These are phyloP conservation scores for Podaxis sp. DNA, from an alignment of 768 basidiomycete species.

Conservation along the genomic window DNA sequence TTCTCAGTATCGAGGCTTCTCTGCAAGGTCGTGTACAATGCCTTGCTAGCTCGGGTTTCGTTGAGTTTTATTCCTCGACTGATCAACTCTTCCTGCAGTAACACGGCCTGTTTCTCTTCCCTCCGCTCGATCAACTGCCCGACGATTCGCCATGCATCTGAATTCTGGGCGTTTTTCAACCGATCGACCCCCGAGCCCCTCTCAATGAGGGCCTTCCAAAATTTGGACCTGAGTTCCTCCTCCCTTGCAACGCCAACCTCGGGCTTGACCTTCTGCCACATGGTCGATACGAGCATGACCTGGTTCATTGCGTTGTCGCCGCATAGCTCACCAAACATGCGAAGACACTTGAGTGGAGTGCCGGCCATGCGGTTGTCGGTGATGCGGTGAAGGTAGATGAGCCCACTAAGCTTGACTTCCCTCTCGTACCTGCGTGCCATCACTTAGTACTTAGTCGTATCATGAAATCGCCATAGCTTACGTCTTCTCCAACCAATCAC, in stretches of 20 bases:
- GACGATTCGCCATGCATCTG: slow-evolving; percentile 28
- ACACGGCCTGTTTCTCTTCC: slow-evolving; percentile 18
- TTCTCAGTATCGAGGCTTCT: slow-evolving; percentile 25
- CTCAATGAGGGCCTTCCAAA: slow-evolving; percentile 28
- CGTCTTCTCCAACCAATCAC: slow-evolving; percentile 25
- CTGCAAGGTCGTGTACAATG: slow-evolving; percentile 24
- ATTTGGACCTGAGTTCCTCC: slow-evolving; percentile 24
- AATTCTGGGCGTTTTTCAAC: slow-evolving; percentile 17
- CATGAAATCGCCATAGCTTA: slow-evolving; percentile 7
- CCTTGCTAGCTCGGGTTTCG: slow-evolving; percentile 29
- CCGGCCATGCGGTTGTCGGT: slow-evolving; percentile 20
- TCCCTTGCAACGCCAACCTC: slow-evolving; percentile 25
- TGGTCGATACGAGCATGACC: slow-evolving; percentile 34
- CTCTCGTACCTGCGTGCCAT: slow-evolving; percentile 21
- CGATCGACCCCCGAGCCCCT: slow-evolving; percentile 25
- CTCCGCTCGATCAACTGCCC: slow-evolving; percentile 17
- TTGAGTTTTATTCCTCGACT: slow-evolving; percentile 24
- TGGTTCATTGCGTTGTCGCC: slow-evolving; percentile 17
- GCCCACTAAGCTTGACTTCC: slow-evolving; percentile 26
- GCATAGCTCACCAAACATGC: too few relatives aligned
- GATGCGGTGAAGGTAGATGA: slow-evolving; percentile 39
- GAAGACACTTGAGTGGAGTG: too few relatives aligned
- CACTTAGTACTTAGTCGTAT: background rate
- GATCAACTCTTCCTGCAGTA: slow-evolving; percentile 31
- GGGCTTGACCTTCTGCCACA: slow-evolving; percentile 32